A percentile compares a stretch with the other conserved stretches of the same genome.
phyloP scores from a whole-genome alignment of 331 rosid species.

The Saraca asoca region DNA sequence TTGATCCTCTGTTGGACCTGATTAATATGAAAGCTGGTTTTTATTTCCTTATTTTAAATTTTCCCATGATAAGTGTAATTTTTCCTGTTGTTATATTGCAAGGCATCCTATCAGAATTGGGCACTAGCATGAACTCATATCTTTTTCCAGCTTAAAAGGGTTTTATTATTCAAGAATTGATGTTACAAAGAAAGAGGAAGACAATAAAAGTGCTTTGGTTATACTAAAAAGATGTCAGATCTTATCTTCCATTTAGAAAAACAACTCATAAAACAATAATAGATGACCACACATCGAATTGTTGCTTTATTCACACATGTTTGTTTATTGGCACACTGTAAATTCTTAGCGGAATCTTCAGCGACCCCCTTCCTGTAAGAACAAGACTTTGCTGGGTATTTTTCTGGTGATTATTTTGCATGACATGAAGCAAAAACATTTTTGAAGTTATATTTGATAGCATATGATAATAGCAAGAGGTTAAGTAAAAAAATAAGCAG shows the following conservation, averaged over 20 bases:
- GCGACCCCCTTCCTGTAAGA: constrained; percentile 17
- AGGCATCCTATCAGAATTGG: neutral
- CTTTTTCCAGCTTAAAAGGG: constrained; percentile 2
- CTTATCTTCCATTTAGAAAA: constrained; percentile 1
- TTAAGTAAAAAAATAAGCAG: neutral
- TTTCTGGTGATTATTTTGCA: constrained; percentile 2
- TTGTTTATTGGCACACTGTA: neutral
- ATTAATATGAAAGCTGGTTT: constrained; percentile 10
- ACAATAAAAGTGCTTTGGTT: neutral
- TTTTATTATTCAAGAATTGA: neutral
- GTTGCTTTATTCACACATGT: constrained; percentile 1
- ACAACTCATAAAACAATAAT: neutral
- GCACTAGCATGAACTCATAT: neutral
- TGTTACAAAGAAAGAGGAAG: constrained; percentile 1
- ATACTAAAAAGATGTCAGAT: constrained; percentile 4
- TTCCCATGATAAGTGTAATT: constrained; percentile 9
- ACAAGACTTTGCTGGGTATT: neutral
- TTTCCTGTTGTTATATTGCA: neutral
- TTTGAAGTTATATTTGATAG: constrained; percentile 8
- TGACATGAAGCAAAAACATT: neutral
- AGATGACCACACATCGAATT: constrained; percentile 4
- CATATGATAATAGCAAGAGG: constrained; percentile 6
- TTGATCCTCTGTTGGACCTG: constrained; percentile 11
- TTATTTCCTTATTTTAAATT: neutral
- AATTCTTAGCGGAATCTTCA: neutral